Evolutionary conservation across 1,284 basidiomycete species (phyloP).

Genomic region (Inonotus hispidus): DNA sequence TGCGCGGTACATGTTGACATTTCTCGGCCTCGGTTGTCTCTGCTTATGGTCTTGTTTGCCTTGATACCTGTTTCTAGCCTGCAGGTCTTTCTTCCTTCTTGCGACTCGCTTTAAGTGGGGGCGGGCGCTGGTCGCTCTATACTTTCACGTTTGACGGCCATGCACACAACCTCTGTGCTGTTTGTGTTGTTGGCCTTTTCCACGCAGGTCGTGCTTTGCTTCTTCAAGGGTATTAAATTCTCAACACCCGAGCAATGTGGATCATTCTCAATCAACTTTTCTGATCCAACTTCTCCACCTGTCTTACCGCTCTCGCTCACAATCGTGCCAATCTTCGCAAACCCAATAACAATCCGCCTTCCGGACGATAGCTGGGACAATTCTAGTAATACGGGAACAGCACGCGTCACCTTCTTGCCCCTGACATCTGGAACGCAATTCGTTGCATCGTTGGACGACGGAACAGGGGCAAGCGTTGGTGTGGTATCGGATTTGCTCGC

Average conservation of each 20-base stretch:
- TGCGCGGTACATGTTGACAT: background rate
- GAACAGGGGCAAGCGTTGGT: slow-evolving; percentile 34
- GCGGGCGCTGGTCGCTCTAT: slow-evolving; percentile 7
- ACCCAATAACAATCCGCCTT: slow-evolving; percentile 44
- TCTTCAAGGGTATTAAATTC: slow-evolving; percentile 39
- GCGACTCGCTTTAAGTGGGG: background rate
- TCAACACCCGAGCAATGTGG: slow-evolving; percentile 51
- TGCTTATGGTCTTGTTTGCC: background rate
- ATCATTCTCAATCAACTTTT: slow-evolving; percentile 42
- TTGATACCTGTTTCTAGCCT: background rate
- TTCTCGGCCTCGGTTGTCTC: background rate
- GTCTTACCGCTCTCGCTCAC: slow-evolving; percentile 43
- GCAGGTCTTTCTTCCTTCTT: background rate
- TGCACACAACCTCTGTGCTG: slow-evolving; percentile 32
- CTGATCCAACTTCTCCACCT: slow-evolving; percentile 23
- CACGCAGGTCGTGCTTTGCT: slow-evolving; percentile 43
- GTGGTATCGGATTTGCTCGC: slow-evolving; percentile 44
- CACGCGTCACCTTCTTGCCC: slow-evolving; percentile 47
- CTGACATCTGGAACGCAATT: slow-evolving; percentile 44
- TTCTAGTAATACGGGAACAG: slow-evolving; percentile 34
- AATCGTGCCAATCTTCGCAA: slow-evolving; percentile 48
- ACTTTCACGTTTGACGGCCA: slow-evolving; percentile 21
- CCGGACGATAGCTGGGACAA: slow-evolving; percentile 34
- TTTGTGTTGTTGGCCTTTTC: slow-evolving; percentile 36
- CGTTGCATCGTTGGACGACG: slow-evolving; percentile 50